Evolutionary conservation across 2,329 filamentous ascomycete genomes (phyloP).

Genomic region (Mycosphaerella sp.): DNA sequence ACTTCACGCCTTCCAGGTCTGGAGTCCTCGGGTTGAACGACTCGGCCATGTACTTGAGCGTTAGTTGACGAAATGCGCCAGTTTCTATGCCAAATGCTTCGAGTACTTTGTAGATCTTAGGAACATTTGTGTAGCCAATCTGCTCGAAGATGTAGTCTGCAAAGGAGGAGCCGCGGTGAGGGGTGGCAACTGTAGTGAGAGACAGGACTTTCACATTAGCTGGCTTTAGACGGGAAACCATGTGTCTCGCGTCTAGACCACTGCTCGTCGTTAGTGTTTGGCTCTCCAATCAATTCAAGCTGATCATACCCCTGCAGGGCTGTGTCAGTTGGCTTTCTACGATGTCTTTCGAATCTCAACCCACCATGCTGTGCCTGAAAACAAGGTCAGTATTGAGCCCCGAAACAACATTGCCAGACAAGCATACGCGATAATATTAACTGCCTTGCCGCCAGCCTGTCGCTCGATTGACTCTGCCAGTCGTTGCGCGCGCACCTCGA

Average conservation of each 20-base stretch:
- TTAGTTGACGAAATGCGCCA: slow-evolving; percentile 57
- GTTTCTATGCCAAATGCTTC: slow-evolving; percentile 52
- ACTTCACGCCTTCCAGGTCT: slow-evolving; percentile 50
- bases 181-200: slow-evolving; percentile 57
- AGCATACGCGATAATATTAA: slow-evolving; percentile 59
- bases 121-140: slow-evolving; percentile 49
- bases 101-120: slow-evolving; percentile 51
- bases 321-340: slow-evolving; percentile 10
- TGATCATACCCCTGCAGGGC: slow-evolving; percentile 18
- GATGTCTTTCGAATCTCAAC: neutral
- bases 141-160: slow-evolving; percentile 56
- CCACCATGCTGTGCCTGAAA: slow-evolving; percentile 19
- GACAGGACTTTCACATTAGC: slow-evolving; percentile 69
- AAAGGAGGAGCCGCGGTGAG: slow-evolving; percentile 56
- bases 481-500: slow-evolving; percentile 52
- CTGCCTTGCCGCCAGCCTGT: slow-evolving; percentile 50
- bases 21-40: slow-evolving; percentile 56
- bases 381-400: slow-evolving; percentile 12
- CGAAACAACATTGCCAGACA: neutral
- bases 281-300: neutral
- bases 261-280: slow-evolving; percentile 33
- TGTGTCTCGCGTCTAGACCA: slow-evolving; percentile 58
- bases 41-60: slow-evolving; percentile 51
- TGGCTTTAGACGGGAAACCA: slow-evolving; percentile 55
- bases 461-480: slow-evolving; percentile 49